phyloP scores from a whole-genome alignment of 805 yeast species.

The Yarrowia keelungensis region DNA sequence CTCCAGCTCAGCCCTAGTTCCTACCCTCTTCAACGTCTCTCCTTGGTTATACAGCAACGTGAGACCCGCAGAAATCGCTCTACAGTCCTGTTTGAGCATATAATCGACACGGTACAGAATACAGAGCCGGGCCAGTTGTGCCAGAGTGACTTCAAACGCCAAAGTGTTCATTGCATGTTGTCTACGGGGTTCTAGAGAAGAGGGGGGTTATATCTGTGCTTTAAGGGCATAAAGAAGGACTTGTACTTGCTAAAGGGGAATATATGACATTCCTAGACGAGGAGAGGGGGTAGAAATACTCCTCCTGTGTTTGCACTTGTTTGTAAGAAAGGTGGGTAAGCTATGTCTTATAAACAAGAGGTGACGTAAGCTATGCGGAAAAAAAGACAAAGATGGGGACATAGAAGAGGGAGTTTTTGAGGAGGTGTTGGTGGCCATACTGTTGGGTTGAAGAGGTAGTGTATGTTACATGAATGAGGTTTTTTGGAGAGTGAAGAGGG shows the following conservation, averaged over 20 bases:
- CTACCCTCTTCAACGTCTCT: not conserved
- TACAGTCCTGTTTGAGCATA: conserved; percentile 17
- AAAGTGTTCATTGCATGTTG: not conserved
- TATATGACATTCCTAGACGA: not conserved
- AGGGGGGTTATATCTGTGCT: not conserved
- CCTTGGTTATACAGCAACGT: conserved; percentile 1
- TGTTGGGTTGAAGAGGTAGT: too few species aligned
- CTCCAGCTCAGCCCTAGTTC: conserved; percentile 3
- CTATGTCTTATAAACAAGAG: not conserved
- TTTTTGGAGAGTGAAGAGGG: too few species aligned
- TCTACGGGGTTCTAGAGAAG: not conserved
- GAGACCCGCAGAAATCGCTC: conserved; percentile 11
- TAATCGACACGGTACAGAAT: conserved; percentile 10
- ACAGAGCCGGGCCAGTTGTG: not conserved
- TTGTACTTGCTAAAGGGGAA: not conserved
- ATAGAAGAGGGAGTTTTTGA: too few species aligned
- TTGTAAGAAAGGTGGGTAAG: not conserved
- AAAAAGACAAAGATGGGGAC: too few species aligned
- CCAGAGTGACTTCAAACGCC: conserved; percentile 13
- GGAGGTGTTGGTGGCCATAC: too few species aligned
- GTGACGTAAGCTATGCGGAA: too few species aligned
- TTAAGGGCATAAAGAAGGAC: not conserved
- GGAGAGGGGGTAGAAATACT: not conserved
- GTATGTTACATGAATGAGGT: too few species aligned
- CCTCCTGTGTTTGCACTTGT: conserved; percentile 4